These are phyloP conservation scores for Talaromyces sp. DNA, from an alignment of 2,329 filamentous ascomycete genomes.

Conservation along the genomic window DNA sequence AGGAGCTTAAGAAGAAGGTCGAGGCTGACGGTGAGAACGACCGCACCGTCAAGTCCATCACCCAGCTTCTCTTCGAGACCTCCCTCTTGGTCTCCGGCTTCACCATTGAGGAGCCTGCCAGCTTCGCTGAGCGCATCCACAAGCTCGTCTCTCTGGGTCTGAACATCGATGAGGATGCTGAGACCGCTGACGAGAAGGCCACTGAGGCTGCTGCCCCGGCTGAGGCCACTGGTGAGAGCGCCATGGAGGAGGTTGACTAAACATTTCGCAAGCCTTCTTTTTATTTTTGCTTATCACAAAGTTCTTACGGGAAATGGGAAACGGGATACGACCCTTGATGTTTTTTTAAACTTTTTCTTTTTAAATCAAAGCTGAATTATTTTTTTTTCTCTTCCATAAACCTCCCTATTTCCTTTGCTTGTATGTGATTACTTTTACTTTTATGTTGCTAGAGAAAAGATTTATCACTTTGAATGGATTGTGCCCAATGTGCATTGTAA, in stretches of 20 bases:
- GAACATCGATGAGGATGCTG: slow-evolving; percentile 93
- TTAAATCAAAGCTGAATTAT: slow-evolving; percentile 18
- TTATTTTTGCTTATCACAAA: slow-evolving; percentile 20
- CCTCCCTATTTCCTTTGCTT: background rate
- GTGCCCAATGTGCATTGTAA: too few species aligned
- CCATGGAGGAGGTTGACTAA: slow-evolving; percentile 99
- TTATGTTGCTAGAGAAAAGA: background rate
- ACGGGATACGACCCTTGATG: slow-evolving; percentile 33
- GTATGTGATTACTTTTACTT: background rate
- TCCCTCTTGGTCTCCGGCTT: slow-evolving; percentile 98
- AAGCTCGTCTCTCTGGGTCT: slow-evolving; percentile 97
- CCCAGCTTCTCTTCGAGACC: slow-evolving; percentile 97
- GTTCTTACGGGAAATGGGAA: slow-evolving; percentile 33
- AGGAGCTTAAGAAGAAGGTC: slow-evolving; percentile 99
- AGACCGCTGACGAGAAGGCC: slow-evolving; percentile 62
- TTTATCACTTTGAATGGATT: too few species aligned
- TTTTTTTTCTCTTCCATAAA: background rate
- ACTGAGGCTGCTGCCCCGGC: slow-evolving; percentile 62
- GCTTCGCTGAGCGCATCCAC: slow-evolving; percentile 98
- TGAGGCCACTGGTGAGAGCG: slow-evolving; percentile 76
- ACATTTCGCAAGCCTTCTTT: slow-evolving; percentile 27
- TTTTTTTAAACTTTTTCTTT: slow-evolving; percentile 19
- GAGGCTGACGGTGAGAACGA: slow-evolving; percentile 97
- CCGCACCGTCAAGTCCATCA: slow-evolving; percentile 98
- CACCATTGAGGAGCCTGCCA: slow-evolving; percentile 98